Conservation (phyloP, 345 rosid species). For the Populus euphratica region DNA sequence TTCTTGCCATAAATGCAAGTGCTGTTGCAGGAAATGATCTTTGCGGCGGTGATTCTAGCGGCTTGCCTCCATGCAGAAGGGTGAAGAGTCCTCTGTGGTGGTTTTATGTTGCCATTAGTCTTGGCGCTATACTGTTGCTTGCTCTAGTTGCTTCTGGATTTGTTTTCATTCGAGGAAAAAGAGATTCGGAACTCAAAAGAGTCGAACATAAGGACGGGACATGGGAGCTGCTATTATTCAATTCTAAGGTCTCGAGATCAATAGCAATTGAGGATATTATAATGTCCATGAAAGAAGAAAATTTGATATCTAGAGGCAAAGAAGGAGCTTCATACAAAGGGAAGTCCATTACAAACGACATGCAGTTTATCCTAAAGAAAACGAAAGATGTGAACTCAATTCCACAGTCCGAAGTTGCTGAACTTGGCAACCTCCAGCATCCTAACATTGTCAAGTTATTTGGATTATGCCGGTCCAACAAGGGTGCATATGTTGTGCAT, state of each 20-base stretch:
- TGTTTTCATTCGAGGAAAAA: constrained; percentile 34
- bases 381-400: constrained; percentile 28
- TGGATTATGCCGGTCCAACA: constrained; percentile 53
- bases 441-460: constrained; percentile 54
- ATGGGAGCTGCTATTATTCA: constrained; percentile 65
- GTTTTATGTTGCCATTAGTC: constrained; percentile 39
- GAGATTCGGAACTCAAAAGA: constrained; percentile 37
- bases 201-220: constrained; percentile 61
- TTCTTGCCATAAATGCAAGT: constrained; percentile 70
- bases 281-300: constrained; percentile 42
- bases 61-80: constrained; percentile 56
- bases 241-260: constrained; percentile 41
- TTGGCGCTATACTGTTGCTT: constrained; percentile 36
- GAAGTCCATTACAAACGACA: constrained; percentile 27
- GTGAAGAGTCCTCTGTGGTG: constrained; percentile 42
- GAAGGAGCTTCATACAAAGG: constrained; percentile 31
- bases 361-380: constrained; percentile 45
- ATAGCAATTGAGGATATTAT: constrained; percentile 40
- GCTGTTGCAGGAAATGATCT: constrained; percentile 67
- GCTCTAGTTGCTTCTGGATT: constrained; percentile 28
- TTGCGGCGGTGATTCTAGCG: constrained; percentile 46
- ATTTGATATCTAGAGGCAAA: constrained; percentile 38
- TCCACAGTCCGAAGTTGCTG: constrained; percentile 28
- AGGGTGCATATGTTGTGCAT: constrained; percentile 44
- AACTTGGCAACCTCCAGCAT: constrained; percentile 44